A percentile compares a stretch with the other conserved stretches of the same genome.
phyloP scores from a whole-genome alignment of 1,139 yeast genomes.

The Yamadazyma aaseri region DNA sequence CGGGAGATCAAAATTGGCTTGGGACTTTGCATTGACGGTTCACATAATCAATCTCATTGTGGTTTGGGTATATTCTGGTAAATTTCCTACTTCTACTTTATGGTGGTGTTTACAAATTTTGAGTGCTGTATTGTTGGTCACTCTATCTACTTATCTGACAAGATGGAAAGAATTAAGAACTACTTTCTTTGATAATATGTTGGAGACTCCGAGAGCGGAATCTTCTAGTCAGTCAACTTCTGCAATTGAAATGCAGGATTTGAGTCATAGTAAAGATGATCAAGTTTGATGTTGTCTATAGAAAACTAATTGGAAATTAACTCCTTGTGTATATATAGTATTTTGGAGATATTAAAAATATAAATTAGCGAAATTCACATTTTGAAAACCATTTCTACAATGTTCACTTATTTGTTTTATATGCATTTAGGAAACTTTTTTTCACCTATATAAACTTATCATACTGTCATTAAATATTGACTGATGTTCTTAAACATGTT shows the following conservation, averaged over 20 bases:
- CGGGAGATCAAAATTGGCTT: constrained; percentile 88
- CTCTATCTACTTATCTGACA: constrained; percentile 81
- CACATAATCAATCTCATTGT: constrained; percentile 77
- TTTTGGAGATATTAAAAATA: too few relatives aligned
- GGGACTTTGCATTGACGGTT: constrained; percentile 92
- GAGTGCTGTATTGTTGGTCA: constrained; percentile 67
- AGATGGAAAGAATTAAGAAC: constrained; percentile 87
- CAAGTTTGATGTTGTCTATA: too few relatives aligned
- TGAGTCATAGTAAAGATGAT: constrained; percentile 2
- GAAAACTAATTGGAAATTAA: too few relatives aligned
- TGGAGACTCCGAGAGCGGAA: constrained; percentile 44
- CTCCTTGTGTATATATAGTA: too few relatives aligned
- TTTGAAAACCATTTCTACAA: too few relatives aligned
- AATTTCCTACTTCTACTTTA: constrained; percentile 64
- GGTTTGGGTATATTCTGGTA: constrained; percentile 63
- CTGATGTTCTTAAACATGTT: too few relatives aligned
- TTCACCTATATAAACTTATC: too few relatives aligned
- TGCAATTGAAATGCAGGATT: constrained; percentile 10
- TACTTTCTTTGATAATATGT: constrained; percentile 81
- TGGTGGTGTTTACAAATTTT: constrained; percentile 85
- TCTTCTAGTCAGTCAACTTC: constrained; percentile 1
- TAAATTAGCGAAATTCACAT: too few relatives aligned
- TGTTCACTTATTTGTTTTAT: too few relatives aligned
- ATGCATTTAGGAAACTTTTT: too few relatives aligned
- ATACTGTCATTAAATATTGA: too few relatives aligned